Evolutionary conservation across 2,329 filamentous ascomycete genomes (phyloP).

Genomic region (Emericellopsis atlantica): DNA sequence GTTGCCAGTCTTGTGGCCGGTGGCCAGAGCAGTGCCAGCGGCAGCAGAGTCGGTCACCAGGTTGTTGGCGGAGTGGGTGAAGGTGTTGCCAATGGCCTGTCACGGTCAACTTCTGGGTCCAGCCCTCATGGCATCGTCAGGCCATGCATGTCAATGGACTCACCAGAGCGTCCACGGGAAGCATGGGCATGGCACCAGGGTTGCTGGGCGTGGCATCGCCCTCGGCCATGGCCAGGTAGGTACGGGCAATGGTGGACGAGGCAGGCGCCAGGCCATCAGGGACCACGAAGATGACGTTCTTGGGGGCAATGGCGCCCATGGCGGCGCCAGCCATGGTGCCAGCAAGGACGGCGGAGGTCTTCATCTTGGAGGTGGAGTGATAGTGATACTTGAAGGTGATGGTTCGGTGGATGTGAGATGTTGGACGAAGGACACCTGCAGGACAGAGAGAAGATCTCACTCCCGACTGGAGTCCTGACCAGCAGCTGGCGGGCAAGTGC

Average conservation of each 20-base stretch:
- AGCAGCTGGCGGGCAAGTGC: no score
- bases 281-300: slow-evolving; percentile 8
- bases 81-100: slow-evolving; percentile 5
- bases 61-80: slow-evolving; percentile 14
- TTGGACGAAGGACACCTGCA: background rate
- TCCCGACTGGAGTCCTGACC: no score
- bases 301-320: slow-evolving; percentile 5
- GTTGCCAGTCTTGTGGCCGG: slow-evolving; percentile 23
- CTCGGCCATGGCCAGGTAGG: slow-evolving; percentile 4
- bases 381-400: no score
- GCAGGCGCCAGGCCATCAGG: slow-evolving; percentile 7
- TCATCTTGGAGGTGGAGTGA: slow-evolving; percentile 1
- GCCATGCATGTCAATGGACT: background rate
- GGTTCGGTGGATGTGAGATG: background rate
- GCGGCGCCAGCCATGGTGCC: slow-evolving; percentile 4
- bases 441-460: background rate
- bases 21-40: slow-evolving; percentile 21
- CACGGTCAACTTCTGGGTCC: background rate
- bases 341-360: slow-evolving; percentile 3
- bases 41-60: slow-evolving; percentile 24
- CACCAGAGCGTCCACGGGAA: slow-evolving; percentile 2
- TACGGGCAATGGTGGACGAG: slow-evolving; percentile 4
- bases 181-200: background rate
- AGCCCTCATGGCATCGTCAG: no score
- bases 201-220: slow-evolving; percentile 2